These are phyloP conservation scores for Suillus subalutaceus DNA, from an alignment of 768 basidiomycete species.

Conservation along the genomic window DNA sequence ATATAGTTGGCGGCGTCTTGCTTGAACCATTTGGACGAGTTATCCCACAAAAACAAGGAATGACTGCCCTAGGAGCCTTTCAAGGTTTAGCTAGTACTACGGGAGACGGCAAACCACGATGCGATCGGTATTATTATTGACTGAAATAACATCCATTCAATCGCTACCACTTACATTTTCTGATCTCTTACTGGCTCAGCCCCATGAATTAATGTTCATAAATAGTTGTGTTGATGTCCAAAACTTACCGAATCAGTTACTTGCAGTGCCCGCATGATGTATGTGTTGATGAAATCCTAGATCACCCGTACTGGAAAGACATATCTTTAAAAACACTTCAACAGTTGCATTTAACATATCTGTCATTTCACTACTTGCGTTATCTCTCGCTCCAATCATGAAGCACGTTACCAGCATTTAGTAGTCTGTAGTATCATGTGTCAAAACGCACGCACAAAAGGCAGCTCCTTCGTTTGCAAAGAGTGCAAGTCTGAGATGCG, in stretches of 20 bases:
- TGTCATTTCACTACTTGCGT: background rate
- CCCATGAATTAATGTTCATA: background rate
- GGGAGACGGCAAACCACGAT: background rate
- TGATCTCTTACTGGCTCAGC: background rate
- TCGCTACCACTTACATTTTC: background rate
- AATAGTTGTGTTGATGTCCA: background rate
- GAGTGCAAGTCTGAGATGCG: background rate
- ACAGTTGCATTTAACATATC: background rate
- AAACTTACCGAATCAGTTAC: background rate
- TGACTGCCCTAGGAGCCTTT: too few relatives aligned
- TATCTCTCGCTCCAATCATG: background rate
- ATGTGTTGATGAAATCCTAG: background rate
- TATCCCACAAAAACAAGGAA: too few relatives aligned
- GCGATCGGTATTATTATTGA: background rate
- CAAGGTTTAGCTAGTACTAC: too few relatives aligned
- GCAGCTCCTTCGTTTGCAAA: background rate
- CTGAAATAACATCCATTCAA: background rate
- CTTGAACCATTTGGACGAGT: background rate
- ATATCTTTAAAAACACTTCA: background rate
- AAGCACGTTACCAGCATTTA: background rate
- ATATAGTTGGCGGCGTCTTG: background rate
- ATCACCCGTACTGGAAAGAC: background rate
- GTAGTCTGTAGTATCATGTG: background rate
- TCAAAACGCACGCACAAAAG: too few relatives aligned
- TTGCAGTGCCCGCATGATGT: background rate